Conservation (phyloP, 495 filamentous ascomycete genomes). For the Xanthoparmelia taractica region DNA sequence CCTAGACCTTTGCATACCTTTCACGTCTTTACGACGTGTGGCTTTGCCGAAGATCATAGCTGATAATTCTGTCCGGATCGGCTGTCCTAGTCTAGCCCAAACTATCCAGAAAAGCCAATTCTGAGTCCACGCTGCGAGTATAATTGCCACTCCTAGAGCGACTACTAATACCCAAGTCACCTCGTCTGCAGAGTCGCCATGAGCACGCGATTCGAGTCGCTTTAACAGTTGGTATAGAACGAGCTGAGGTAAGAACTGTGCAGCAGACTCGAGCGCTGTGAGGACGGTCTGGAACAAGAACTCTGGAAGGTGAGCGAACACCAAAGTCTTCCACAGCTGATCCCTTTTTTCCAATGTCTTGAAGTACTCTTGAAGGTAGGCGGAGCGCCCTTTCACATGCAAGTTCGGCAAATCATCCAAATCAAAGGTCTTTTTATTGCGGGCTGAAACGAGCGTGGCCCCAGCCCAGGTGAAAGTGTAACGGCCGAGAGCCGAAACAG, state of each 20-base stretch:
- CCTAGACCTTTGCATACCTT: constrained; percentile 42
- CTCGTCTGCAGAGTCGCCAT: constrained; percentile 34
- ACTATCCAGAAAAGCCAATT: constrained; percentile 58
- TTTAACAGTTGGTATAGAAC: constrained; percentile 57
- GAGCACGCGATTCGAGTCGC: constrained; percentile 50
- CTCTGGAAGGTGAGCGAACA: constrained; percentile 45
- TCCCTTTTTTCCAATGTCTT: constrained; percentile 41
- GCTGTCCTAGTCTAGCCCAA: constrained; percentile 54
- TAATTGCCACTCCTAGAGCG: constrained; percentile 49
- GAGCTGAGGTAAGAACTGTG: constrained; percentile 63
- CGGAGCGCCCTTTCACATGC: constrained; percentile 42
- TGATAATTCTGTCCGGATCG: constrained; percentile 61
- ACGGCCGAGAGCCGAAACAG: constrained; percentile 50
- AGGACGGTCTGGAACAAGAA: constrained; percentile 50
- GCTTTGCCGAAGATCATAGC: constrained; percentile 70
- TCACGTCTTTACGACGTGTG: constrained; percentile 73
- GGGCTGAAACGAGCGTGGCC: constrained; percentile 44
- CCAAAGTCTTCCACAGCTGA: constrained; percentile 52
- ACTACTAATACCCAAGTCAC: constrained; percentile 62
- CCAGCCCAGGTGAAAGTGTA: constrained; percentile 60
- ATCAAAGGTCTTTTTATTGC: constrained; percentile 48
- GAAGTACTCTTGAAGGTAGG: constrained; percentile 44
- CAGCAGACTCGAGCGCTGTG: constrained; percentile 44
- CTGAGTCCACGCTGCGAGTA: constrained; percentile 51
- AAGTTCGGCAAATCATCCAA: constrained; percentile 52